phyloP scores from a whole-genome alignment of 2,329 filamentous ascomycete genomes.

The Tolypocladium nubicola region DNA sequence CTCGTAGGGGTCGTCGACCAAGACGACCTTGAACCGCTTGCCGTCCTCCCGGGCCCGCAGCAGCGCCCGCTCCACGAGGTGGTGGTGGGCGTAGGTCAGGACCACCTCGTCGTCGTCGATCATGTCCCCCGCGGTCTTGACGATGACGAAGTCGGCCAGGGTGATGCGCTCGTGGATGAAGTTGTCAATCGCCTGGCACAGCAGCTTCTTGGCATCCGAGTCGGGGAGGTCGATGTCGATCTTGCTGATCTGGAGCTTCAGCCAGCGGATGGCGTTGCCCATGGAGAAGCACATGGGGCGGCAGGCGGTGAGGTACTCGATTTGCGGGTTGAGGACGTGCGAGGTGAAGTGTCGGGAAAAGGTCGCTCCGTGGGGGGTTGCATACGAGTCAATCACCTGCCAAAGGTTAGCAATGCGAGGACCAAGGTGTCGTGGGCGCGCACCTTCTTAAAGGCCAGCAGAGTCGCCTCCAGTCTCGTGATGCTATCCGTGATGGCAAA shows the following conservation, averaged over 20 bases:
- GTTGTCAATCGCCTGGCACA: conserved; percentile 73
- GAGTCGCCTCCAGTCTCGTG: conserved; percentile 74
- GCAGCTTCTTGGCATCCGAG: conserved; percentile 64
- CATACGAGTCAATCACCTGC: conserved; percentile 86
- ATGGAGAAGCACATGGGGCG: conserved; percentile 94
- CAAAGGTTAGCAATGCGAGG: conserved; percentile 1
- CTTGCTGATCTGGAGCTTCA: conserved; percentile 86
- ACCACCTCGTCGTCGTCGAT: conserved; percentile 74
- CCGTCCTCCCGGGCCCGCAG: conserved; percentile 60
- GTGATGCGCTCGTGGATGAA: conserved; percentile 88
- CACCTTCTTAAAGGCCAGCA: conserved; percentile 83
- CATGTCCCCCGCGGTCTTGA: conserved; percentile 61
- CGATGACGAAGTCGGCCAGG: conserved; percentile 78
- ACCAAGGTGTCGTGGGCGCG: background rate
- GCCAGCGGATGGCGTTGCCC: conserved; percentile 90
- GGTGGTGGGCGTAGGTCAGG: conserved; percentile 77
- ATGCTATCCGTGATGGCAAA: conserved; percentile 87
- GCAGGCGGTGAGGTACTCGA: conserved; percentile 87
- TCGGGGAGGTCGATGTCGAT: conserved; percentile 82
- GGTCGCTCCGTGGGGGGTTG: conserved; percentile 73
- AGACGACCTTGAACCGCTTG: conserved; percentile 70
- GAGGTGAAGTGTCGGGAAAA: conserved; percentile 85
- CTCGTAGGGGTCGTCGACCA: conserved; percentile 62
- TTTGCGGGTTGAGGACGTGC: conserved; percentile 86
- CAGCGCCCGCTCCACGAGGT: conserved; percentile 75